Conservation (phyloP, 2,329 filamentous ascomycete species). For the Chaetothyriales sp. region DNA sequence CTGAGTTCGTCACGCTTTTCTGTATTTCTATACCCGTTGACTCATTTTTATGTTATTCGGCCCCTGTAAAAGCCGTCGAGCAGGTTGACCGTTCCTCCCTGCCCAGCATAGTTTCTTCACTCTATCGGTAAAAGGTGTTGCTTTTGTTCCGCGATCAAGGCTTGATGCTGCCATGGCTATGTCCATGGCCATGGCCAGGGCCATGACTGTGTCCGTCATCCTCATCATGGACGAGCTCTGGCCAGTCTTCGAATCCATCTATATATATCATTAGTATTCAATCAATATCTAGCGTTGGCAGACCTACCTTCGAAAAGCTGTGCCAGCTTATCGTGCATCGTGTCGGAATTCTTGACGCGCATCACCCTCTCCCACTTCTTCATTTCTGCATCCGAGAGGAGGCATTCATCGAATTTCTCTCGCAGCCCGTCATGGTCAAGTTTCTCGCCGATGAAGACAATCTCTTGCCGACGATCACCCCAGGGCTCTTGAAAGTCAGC, state of each 20-base stretch:
- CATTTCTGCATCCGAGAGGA: slow-evolving; percentile 47
- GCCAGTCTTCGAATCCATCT: slow-evolving; percentile 45
- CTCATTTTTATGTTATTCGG: too few relatives aligned
- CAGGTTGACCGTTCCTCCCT: too few relatives aligned
- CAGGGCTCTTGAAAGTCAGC: slow-evolving; percentile 40
- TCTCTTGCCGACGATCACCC: slow-evolving; percentile 55
- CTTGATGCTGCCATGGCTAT: neutral
- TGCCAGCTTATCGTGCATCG: slow-evolving; percentile 33
- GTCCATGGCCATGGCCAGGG: neutral
- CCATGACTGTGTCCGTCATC: slow-evolving; percentile 1
- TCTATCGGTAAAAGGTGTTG: too few relatives aligned
- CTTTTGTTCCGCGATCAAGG: too few relatives aligned
- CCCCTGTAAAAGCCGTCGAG: too few relatives aligned
- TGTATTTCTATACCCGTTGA: too few relatives aligned
- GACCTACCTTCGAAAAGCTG: slow-evolving; percentile 34
- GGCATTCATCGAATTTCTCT: slow-evolving; percentile 41
- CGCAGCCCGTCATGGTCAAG: slow-evolving; percentile 40
- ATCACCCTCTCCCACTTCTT: slow-evolving; percentile 40
- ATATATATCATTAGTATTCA: neutral
- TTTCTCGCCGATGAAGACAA: slow-evolving; percentile 58
- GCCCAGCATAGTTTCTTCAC: too few relatives aligned
- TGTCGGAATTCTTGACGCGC: slow-evolving; percentile 25
- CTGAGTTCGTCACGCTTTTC: too few relatives aligned
- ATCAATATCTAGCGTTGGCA: neutral
- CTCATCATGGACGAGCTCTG: slow-evolving; percentile 16